Conservation (phyloP, 352 stramenopile genomes). For the Phytopythium montanum region DNA sequence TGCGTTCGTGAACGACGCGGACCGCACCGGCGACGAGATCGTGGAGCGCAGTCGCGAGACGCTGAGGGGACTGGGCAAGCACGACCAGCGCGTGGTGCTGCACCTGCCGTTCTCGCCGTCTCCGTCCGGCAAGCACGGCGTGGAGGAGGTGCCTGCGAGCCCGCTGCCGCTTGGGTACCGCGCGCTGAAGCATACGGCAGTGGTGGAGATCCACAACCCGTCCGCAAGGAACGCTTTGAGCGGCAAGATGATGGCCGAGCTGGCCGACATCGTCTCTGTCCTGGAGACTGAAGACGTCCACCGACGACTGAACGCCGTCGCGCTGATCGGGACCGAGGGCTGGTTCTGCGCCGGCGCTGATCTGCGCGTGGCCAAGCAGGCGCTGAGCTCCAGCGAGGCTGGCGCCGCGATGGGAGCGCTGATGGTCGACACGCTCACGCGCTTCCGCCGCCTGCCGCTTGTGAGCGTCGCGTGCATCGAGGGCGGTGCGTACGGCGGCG, state of each 20-base stretch:
- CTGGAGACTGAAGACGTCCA: constrained; percentile 56
- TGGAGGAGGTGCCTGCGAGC: not conserved
- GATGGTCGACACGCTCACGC: constrained; percentile 74
- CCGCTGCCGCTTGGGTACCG: constrained; percentile 14
- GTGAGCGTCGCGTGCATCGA: constrained; percentile 79
- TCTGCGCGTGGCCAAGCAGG: constrained; percentile 68
- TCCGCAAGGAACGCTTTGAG: constrained; percentile 70
- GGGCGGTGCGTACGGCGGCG: constrained; percentile 78
- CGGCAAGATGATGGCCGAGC: constrained; percentile 88
- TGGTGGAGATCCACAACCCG: constrained; percentile 74
- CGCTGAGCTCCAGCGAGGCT: constrained; percentile 64
- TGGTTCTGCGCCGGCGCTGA: constrained; percentile 88
- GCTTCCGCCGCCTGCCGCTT: constrained; percentile 68
- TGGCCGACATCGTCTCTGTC: constrained; percentile 60
- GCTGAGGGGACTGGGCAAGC: constrained; percentile 31
- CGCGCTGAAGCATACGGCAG: constrained; percentile 37
- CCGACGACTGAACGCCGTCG: constrained; percentile 50
- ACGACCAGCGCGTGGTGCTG: constrained; percentile 34
- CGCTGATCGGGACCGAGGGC: constrained; percentile 47
- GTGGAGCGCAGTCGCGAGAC: constrained; percentile 34
- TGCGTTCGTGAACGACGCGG: constrained; percentile 41
- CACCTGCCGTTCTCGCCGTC: constrained; percentile 28
- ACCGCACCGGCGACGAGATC: constrained; percentile 36
- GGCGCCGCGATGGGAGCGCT: constrained; percentile 63
- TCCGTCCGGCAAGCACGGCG: not conserved